Conservation (phyloP, 805 yeast species). For the Starmera dryadoides region DNA sequence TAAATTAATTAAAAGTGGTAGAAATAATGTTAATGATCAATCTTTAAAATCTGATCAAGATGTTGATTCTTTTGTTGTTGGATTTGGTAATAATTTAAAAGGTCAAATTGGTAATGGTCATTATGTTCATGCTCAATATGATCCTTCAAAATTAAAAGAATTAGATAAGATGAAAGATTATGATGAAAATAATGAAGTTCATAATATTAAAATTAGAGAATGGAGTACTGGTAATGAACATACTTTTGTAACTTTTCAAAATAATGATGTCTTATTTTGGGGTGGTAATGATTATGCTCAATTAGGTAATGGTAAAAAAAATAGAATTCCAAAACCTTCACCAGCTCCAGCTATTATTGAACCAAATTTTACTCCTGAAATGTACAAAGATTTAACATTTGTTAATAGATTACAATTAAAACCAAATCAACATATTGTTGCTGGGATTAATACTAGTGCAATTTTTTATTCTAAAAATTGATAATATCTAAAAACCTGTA, state of each 20-base stretch:
- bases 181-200: conserved; percentile 39
- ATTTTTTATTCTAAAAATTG: conserved; percentile 41
- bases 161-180: conserved; percentile 40
- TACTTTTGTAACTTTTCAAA: conserved; percentile 47
- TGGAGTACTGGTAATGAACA: conserved; percentile 66
- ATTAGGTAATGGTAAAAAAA: conserved; percentile 73
- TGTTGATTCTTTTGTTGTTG: conserved; percentile 32
- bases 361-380: conserved; percentile 31
- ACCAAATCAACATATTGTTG: conserved; percentile 49
- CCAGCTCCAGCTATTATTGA: conserved; percentile 51
- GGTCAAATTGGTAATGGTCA: conserved; percentile 85
- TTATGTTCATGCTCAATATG: conserved; percentile 63
- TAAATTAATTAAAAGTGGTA: conserved; percentile 19
- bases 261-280: conserved; percentile 67
- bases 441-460: conserved; percentile 58
- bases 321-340: conserved; percentile 48
- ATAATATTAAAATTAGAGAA: conserved; percentile 38
- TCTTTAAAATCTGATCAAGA: conserved; percentile 15
- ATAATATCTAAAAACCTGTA: not conserved
- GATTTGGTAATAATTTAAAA: conserved; percentile 78
- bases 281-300: conserved; percentile 84
- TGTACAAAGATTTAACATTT: conserved; percentile 25
- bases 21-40: conserved; percentile 9
- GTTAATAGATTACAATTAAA: conserved; percentile 41
- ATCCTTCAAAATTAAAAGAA: conserved; percentile 49